These are phyloP conservation scores for Amoeboaphelidium occidentale DNA, from an alignment of 371 early-diverging fungal genomes.

Conservation along the genomic window DNA sequence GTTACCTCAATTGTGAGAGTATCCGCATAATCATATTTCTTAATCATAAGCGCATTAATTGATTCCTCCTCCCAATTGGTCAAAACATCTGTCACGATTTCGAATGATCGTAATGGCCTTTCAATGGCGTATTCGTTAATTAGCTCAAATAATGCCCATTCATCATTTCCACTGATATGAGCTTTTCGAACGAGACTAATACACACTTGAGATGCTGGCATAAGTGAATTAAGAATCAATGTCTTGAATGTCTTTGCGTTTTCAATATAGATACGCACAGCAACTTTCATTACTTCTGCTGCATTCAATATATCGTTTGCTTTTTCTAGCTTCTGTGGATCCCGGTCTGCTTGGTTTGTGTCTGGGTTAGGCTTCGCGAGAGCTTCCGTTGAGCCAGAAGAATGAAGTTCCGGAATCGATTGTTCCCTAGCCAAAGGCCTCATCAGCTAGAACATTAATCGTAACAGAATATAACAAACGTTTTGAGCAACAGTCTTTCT, in stretches of 20 bases:
- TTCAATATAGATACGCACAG: slow-evolving; percentile 60
- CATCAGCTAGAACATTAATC: background rate
- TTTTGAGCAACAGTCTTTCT: background rate
- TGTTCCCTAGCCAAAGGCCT: background rate
- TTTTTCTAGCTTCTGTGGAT: background rate
- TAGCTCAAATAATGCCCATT: slow-evolving; percentile 74
- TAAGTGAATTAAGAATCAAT: slow-evolving; percentile 36
- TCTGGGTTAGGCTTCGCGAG: background rate
- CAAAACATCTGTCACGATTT: slow-evolving; percentile 47
- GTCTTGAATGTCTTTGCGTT: slow-evolving; percentile 43
- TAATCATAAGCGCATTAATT: slow-evolving; percentile 42
- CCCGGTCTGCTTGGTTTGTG: background rate
- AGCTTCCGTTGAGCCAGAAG: background rate
- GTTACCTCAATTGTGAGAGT: slow-evolving; percentile 21
- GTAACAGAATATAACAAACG: background rate
- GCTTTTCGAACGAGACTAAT: slow-evolving; percentile 31
- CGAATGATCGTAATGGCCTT: slow-evolving; percentile 70
- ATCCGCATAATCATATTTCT: slow-evolving; percentile 28
- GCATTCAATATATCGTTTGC: background rate
- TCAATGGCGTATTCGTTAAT: slow-evolving; percentile 47
- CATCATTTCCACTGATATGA: slow-evolving; percentile 18
- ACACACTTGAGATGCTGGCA: slow-evolving; percentile 43
- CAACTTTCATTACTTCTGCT: slow-evolving; percentile 22
- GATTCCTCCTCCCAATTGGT: slow-evolving; percentile 48
- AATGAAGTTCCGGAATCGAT: background rate